phyloP scores from a whole-genome alignment of 495 filamentous ascomycete genomes.

The Lasiosphaeris hirsuta region DNA sequence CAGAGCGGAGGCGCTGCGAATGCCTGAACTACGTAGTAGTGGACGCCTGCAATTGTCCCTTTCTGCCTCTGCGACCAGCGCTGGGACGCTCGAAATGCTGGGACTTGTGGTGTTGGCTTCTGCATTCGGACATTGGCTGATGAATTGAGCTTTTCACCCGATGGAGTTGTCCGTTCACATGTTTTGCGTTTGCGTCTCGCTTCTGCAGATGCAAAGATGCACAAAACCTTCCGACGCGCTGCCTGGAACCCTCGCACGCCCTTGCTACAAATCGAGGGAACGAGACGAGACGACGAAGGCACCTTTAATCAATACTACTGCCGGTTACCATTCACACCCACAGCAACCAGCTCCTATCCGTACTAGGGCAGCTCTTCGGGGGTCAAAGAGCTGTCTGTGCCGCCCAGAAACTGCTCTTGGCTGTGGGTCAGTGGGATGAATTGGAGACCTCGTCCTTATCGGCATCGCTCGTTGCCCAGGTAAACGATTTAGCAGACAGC shows the following conservation, averaged over 20 bases:
- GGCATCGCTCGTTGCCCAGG: slow-evolving; percentile 9
- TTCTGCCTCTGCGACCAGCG: neutral
- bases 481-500: neutral
- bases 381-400: slow-evolving; percentile 15
- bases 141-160: neutral
- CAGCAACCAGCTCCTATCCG: neutral
- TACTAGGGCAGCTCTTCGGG: neutral
- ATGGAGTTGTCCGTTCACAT: slow-evolving; percentile 2
- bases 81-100: neutral
- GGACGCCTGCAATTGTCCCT: neutral
- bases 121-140: neutral
- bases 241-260: neutral
- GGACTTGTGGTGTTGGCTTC: neutral
- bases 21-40: neutral
- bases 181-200: slow-evolving; percentile 13
- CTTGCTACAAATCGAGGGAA: neutral
- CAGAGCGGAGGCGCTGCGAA: neutral
- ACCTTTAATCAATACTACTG: neutral
- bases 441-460: neutral
- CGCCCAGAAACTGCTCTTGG: slow-evolving; percentile 1
- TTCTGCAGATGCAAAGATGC: slow-evolving; percentile 7
- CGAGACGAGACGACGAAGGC: neutral
- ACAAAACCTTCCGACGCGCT: slow-evolving; percentile 8
- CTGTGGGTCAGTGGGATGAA: slow-evolving; percentile 1
- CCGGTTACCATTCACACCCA: slow-evolving; percentile 1